Evolutionary conservation across 768 basidiomycete species (phyloP).

Genomic region (Suillus plorans): DNA sequence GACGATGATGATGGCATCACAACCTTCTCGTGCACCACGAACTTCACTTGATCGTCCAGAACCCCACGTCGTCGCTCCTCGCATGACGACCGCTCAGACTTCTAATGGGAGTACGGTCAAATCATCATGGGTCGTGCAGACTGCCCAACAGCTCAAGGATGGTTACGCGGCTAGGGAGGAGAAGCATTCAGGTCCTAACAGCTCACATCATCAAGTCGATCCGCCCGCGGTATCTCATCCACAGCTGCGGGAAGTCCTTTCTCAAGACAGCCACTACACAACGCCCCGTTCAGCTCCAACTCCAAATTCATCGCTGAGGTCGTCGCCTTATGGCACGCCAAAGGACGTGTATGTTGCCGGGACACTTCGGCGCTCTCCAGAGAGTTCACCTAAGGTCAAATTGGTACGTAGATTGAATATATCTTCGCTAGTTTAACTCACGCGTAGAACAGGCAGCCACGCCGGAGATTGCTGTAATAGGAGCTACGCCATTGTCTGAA

Average conservation of each 20-base stretch:
- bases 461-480: slow-evolving; percentile 30
- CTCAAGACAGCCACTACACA: slow-evolving; percentile 23
- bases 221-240: slow-evolving; percentile 18
- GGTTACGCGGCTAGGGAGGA: slow-evolving; percentile 25
- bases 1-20: slow-evolving; percentile 21
- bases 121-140: slow-evolving; percentile 34
- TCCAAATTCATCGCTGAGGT: slow-evolving; percentile 24
- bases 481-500: slow-evolving; percentile 25
- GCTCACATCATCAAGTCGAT: slow-evolving; percentile 18
- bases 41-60: slow-evolving; percentile 3
- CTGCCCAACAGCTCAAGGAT: slow-evolving; percentile 18
- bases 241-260: slow-evolving; percentile 33
- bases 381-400: slow-evolving; percentile 27
- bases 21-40: slow-evolving; percentile 19
- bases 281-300: slow-evolving; percentile 17
- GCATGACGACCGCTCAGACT: slow-evolving; percentile 11
- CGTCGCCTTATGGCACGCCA: slow-evolving; percentile 16
- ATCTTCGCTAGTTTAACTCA: slow-evolving; percentile 11
- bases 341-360: slow-evolving; percentile 20
- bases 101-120: slow-evolving; percentile 24
- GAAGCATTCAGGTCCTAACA: slow-evolving; percentile 24
- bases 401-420: slow-evolving; percentile 19
- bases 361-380: slow-evolving; percentile 21
- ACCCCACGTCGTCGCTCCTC: slow-evolving; percentile 14
- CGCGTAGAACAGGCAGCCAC: slow-evolving; percentile 18